These are phyloP conservation scores for Serendipita vermifera DNA, from an alignment of 768 basidiomycete genomes.

Conservation along the genomic window DNA sequence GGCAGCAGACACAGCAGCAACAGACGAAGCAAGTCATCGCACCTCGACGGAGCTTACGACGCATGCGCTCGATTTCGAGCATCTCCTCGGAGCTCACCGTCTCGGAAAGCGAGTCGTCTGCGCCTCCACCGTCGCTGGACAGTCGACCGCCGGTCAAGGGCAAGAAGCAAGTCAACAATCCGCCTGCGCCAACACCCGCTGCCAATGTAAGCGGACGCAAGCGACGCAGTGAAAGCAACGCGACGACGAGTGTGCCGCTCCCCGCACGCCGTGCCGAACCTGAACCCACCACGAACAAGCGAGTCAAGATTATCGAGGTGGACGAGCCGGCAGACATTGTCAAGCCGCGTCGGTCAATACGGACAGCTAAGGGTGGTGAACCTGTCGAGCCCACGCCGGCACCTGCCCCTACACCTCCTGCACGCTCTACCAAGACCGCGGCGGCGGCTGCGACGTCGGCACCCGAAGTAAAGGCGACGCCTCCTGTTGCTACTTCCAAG, in stretches of 20 bases:
- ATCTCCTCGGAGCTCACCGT: conserved; percentile 4
- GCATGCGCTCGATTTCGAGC: not conserved
- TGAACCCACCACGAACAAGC: too few relatives aligned
- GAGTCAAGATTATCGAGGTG: conserved; percentile 1
- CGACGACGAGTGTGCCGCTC: not conserved
- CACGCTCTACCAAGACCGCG: not conserved
- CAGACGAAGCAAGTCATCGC: too few relatives aligned
- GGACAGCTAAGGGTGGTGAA: not conserved
- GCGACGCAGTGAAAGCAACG: not conserved
- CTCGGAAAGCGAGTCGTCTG: conserved; percentile 8
- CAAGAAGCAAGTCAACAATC: conserved; percentile 4
- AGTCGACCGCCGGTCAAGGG: conserved; percentile 1
- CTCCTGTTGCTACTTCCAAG: not conserved
- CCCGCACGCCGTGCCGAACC: not conserved
- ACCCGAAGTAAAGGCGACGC: not conserved
- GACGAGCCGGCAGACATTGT: not conserved
- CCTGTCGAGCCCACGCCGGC: not conserved
- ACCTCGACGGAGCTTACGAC: not conserved
- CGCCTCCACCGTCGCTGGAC: not conserved
- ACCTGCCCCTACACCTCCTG: not conserved
- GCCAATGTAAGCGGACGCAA: not conserved
- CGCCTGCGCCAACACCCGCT: not conserved
- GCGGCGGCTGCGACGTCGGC: not conserved
- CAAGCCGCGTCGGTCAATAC: not conserved
- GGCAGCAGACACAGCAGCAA: too few relatives aligned